Evolutionary conservation across 2,329 filamentous ascomycete genomes (phyloP), one percentile per base, ranked within the genome.

Genomic region (Colletotrichum abscissum): DNA sequence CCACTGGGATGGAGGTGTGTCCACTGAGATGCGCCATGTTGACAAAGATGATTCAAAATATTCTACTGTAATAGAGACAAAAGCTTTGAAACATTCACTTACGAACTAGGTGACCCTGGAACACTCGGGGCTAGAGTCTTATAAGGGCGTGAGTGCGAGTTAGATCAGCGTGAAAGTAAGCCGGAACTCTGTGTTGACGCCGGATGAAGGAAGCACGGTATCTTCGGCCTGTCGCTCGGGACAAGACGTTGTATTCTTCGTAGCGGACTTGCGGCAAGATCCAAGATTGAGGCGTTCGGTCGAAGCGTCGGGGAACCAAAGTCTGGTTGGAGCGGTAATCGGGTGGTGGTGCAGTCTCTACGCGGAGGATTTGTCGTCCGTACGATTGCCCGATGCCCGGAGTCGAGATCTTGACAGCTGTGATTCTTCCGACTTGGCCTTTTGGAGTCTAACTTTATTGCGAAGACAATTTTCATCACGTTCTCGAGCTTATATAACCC

Each of bases 301-400:
- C 19, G 55, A 71, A 73, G 30, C 26, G 55, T 66, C 71, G 67
- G 60, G 55, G 28, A 14, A 26, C 8, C 26, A 33, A 52, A 7
- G n/a, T 19, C 22, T 69, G 24, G 35, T 35, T 49, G 46, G 55
- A 56, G 33, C 60, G 60, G 49, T 14, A 55, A 35, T 52, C 35
- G 35, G 46, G 56, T 54, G 49, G 33, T 73, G 59, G 33, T 24
- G 33, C 64, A 26, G 30, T 30, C 42, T 42, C 14, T 5, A 22
- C 14, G 26, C 60, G 70, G 70, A 49, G 42, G 16, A 19, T 62
- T 16, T 71, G 3, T 26, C 67, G 59, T 38, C 71, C 71, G 71
- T 28, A 22, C 46, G 62, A 71, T 71, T 35, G 3, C 42, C 71
- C 71, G 71, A 73, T 57, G 60, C 71, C 71, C 71, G 71, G 54